Conservation (phyloP, 1,284 basidiomycete genomes). For the Pisolithus thermaeus region DNA sequence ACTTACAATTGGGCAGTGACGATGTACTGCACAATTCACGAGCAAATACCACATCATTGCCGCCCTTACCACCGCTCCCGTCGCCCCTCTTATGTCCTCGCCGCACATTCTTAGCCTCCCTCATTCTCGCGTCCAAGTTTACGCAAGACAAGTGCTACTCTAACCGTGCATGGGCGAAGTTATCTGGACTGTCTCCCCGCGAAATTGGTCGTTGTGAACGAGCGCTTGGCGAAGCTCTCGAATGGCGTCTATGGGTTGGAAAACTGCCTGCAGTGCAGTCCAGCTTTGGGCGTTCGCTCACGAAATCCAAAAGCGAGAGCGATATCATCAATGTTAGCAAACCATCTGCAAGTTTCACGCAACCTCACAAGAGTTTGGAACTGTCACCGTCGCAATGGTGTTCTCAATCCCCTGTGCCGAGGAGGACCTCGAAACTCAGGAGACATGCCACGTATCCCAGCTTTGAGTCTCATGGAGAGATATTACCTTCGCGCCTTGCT, state of each 20-base stretch:
- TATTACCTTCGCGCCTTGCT: not conserved
- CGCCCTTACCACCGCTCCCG: slow-evolving; percentile 49
- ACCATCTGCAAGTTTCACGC: not conserved
- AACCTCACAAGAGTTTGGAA: slow-evolving; percentile 6
- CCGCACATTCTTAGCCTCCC: slow-evolving; percentile 80
- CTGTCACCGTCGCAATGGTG: not conserved
- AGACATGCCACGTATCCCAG: slow-evolving; percentile 18
- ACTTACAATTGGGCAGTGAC: slow-evolving; percentile 10
- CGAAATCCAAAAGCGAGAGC: slow-evolving; percentile 24
- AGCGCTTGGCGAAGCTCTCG: slow-evolving; percentile 70
- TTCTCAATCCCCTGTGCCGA: slow-evolving; percentile 10
- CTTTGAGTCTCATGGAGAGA: slow-evolving; percentile 11
- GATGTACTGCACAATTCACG: slow-evolving; percentile 18
- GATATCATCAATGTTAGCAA: slow-evolving; percentile 14
- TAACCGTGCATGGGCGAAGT: slow-evolving; percentile 88
- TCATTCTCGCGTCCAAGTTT: slow-evolving; percentile 89
- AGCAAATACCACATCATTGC: slow-evolving; percentile 20
- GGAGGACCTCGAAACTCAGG: slow-evolving; percentile 10
- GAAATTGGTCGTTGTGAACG: slow-evolving; percentile 79
- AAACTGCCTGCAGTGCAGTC: slow-evolving; percentile 40
- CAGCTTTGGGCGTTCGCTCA: slow-evolving; percentile 20
- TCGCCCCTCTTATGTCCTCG: slow-evolving; percentile 83
- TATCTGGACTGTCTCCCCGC: slow-evolving; percentile 69
- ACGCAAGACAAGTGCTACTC: slow-evolving; percentile 90
- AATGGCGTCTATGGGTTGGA: slow-evolving; percentile 82